Evolutionary conservation across 208 protist genomes (phyloP).

Genomic region (Trypanosoma brucei): DNA sequence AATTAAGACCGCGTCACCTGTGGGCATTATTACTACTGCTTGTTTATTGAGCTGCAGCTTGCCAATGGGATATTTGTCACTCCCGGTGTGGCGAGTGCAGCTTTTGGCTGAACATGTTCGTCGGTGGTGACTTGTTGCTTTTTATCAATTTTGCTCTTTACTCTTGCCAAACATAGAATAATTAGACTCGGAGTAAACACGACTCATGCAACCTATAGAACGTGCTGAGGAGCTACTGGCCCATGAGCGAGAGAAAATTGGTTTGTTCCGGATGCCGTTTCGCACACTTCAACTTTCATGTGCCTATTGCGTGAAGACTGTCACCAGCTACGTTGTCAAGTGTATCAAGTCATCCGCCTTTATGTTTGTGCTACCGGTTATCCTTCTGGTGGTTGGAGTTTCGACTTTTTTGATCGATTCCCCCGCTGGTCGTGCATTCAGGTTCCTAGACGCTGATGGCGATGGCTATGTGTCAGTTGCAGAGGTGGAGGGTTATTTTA

Average conservation of each 20-base stretch:
- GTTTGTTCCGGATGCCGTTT: constrained; percentile 36
- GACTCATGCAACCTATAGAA: constrained; percentile 19
- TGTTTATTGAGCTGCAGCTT: too few relatives aligned
- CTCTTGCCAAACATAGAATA: neutral
- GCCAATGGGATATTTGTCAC: too few relatives aligned
- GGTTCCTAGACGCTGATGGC: constrained; percentile 38
- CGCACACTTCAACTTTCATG: constrained; percentile 34
- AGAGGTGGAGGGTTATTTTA: constrained; percentile 66
- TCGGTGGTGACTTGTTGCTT: too few relatives aligned
- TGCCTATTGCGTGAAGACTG: constrained; percentile 20
- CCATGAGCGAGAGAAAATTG: constrained; percentile 34
- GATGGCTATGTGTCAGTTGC: constrained; percentile 40
- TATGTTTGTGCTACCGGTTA: constrained; percentile 34
- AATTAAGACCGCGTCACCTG: too few relatives aligned
- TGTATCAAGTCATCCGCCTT: constrained; percentile 29
- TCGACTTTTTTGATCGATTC: constrained; percentile 47
- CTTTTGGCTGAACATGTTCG: too few relatives aligned
- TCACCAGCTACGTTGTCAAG: constrained; percentile 15
- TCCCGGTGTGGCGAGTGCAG: too few relatives aligned
- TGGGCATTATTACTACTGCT: too few relatives aligned
- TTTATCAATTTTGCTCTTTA: too few relatives aligned
- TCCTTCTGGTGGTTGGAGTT: constrained; percentile 26
- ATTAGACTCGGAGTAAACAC: neutral
- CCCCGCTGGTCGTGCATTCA: constrained; percentile 32
- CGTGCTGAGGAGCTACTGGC: constrained; percentile 29